A percentile compares a stretch with the other conserved stretches of the same genome.
Conservation (phyloP, 805 yeast genomes). For the Candida bentonensis region DNA sequence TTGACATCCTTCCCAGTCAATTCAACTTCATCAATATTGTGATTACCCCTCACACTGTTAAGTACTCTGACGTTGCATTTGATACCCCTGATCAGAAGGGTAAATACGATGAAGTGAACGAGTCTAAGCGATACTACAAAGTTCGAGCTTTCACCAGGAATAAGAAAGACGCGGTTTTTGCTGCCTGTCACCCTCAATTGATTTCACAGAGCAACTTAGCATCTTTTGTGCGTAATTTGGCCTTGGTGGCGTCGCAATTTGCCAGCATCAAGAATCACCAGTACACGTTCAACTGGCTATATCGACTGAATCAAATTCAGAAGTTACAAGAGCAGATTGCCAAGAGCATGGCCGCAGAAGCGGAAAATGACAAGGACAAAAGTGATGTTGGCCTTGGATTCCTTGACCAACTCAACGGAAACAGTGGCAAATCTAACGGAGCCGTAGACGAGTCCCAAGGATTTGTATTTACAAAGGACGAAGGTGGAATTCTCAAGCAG, state of each 20-base stretch:
- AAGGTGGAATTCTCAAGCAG: constrained; percentile 6
- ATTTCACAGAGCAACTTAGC: constrained; percentile 48
- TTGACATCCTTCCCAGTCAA: constrained; percentile 59
- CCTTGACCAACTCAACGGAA: background rate
- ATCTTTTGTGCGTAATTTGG: constrained; percentile 49
- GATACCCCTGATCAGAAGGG: background rate
- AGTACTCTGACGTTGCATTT: constrained; percentile 4
- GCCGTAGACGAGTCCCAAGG: constrained; percentile 1
- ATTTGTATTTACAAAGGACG: background rate
- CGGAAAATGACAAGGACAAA: background rate
- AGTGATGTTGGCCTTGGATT: background rate
- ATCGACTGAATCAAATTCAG: constrained; percentile 43
- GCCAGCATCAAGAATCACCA: constrained; percentile 64
- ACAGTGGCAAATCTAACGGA: background rate
- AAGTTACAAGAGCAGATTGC: constrained; percentile 22
- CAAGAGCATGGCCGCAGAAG: constrained; percentile 1
- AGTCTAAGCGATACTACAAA: constrained; percentile 26
- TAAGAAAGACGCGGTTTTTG: constrained; percentile 65
- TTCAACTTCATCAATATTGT: constrained; percentile 75
- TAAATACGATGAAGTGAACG: constrained; percentile 4
- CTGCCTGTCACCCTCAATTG: constrained; percentile 63
- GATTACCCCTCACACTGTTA: constrained; percentile 44
- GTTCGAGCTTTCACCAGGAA: constrained; percentile 51
- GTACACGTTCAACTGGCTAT: constrained; percentile 52
- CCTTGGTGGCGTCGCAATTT: constrained; percentile 53